Evolutionary conservation across 371 early-diverging fungal species (phyloP), one percentile per base, ranked within the genome.

Genomic region (Mucor piriformis): DNA sequence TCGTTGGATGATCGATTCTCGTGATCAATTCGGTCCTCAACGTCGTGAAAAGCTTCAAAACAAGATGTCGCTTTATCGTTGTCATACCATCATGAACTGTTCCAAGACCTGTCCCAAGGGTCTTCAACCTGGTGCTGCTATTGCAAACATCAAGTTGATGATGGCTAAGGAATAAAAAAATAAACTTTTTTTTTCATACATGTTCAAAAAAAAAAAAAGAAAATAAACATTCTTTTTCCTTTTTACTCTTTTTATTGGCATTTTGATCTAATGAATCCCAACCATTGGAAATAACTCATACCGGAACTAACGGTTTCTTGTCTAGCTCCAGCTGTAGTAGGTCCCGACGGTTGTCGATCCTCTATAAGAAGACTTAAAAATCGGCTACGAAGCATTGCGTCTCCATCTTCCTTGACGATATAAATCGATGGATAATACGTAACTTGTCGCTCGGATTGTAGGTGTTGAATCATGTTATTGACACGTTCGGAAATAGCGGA

Each of bases 1-100:
- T 84, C 91, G 98, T 74, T 97, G 98, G 98, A 95, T 96, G 93
- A 89, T 89, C 55, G 97, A 97, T 78, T 91, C 92, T 40, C 92
- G 98, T 74, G 98, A 98, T 74, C 92, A 96, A 67, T 92, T 88
- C 66, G 92, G 92, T 44, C 64, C 78, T 58, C 93, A 96, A 76
- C 91, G 98, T 66, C 88, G 95, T 62, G 88, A 83, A 55, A 87
- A 86, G 56, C 83, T 98, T 66, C 96, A 98, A 76, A 95, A 95
- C 76, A 89, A 94, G 47, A 95, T 95, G 91, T 90, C 94, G 11
- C 84, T 96, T 16, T 98, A 95, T 85, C 92, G 96, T 57, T 98
- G 98, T 88, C 98, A 98, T 82, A 96, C 97, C 59, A 98, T 97
- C 78, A 96, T 96, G 98, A 96, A 97, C 89, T 96, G 98, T 77